phyloP scores from a whole-genome alignment of 2,329 filamentous ascomycete species.

The Clarireedia paspali region DNA sequence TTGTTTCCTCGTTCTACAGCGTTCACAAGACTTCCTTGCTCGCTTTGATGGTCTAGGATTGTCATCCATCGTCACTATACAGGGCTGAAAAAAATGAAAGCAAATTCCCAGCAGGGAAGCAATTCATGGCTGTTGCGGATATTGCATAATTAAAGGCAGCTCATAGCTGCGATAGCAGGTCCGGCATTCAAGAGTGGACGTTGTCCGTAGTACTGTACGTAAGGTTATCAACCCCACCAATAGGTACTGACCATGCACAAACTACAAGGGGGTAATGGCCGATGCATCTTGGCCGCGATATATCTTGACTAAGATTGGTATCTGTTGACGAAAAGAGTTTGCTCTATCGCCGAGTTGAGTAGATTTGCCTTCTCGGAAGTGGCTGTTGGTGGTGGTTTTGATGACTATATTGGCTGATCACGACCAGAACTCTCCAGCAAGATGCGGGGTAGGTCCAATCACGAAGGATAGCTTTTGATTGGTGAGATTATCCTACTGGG shows the following conservation, averaged over 20 bases:
- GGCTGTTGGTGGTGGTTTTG: too few species aligned
- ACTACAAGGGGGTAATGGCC: neutral
- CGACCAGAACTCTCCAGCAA: too few species aligned
- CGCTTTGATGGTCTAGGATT: slow-evolving; percentile 23
- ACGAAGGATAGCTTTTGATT: too few species aligned
- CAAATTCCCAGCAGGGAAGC: neutral
- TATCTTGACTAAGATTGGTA: neutral
- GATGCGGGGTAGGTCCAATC: too few species aligned
- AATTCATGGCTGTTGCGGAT: neutral
- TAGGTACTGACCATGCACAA: neutral
- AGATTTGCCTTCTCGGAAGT: too few species aligned
- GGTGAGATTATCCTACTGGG: too few species aligned
- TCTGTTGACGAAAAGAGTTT: neutral
- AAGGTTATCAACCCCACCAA: neutral
- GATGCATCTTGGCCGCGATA: too few species aligned
- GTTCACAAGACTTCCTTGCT: slow-evolving; percentile 21
- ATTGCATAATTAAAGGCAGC: neutral
- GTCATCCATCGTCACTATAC: slow-evolving; percentile 18
- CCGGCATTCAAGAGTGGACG: neutral
- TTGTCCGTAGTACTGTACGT: neutral
- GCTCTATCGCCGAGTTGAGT: too few species aligned
- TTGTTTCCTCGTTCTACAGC: slow-evolving; percentile 23
- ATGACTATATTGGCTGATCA: too few species aligned
- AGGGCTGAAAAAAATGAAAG: neutral
- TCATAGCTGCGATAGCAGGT: neutral